Conservation (phyloP, 306 rosid species). For the Vigna radiata region DNA sequence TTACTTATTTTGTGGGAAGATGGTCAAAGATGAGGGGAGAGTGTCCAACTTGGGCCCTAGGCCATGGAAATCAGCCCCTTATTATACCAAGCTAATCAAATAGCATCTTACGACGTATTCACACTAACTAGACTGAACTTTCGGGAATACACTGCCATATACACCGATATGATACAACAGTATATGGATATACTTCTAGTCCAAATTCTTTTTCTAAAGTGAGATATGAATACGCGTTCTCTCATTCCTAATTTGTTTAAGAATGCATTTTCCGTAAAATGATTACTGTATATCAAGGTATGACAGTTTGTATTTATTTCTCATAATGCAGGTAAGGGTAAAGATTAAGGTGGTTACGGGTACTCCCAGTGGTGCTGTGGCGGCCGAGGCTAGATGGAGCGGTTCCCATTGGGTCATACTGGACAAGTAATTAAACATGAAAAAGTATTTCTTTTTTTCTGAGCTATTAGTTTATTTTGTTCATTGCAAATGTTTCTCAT, state of each 20-base stretch:
- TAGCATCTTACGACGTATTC: too few species aligned
- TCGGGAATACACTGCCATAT: too few species aligned
- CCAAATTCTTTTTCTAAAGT: background rate
- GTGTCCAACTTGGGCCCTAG: too few species aligned
- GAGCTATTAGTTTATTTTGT: slow-evolving; percentile 54
- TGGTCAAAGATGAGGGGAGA: too few species aligned
- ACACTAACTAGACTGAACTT: too few species aligned
- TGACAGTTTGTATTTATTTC: background rate
- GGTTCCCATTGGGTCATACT: slow-evolving; percentile 96
- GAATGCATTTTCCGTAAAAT: background rate
- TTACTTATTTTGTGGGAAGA: too few species aligned
- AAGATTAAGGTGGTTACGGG: slow-evolving; percentile 87
- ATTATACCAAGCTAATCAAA: too few species aligned
- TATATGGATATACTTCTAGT: too few species aligned
- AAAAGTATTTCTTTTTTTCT: slow-evolving; percentile 77
- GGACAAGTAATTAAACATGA: slow-evolving; percentile 91
- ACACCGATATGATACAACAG: too few species aligned
- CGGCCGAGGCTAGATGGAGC: slow-evolving; percentile 85
- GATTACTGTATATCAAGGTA: background rate
- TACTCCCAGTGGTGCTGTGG: slow-evolving; percentile 79
- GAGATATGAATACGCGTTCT: background rate
- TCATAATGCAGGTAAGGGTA: slow-evolving; percentile 75
- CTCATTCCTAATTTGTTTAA: background rate
- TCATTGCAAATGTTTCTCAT: slow-evolving; percentile 35
- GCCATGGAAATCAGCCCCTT: too few species aligned